Evolutionary conservation across 768 basidiomycete genomes (phyloP).

Genomic region (Suillus fuscotomentosus): DNA sequence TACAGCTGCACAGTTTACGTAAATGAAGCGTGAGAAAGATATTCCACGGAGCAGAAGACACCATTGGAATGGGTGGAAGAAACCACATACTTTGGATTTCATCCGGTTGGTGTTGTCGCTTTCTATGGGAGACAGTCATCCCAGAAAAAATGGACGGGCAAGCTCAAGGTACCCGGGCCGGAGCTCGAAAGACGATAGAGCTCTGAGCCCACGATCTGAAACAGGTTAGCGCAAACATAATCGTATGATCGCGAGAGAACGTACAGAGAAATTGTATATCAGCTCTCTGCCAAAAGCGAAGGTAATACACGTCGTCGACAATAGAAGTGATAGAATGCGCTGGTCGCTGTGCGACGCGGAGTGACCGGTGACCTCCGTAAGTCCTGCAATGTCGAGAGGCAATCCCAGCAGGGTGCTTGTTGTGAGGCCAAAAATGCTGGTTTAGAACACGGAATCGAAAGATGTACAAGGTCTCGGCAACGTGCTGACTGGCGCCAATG

Average conservation of each 20-base stretch:
- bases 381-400: neutral
- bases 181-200: neutral
- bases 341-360: neutral
- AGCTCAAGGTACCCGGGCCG: neutral
- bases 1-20: slow-evolving; percentile 49
- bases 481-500: neutral
- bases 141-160: neutral
- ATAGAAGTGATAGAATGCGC: neutral
- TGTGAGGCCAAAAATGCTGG: neutral
- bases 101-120: slow-evolving; percentile 61
- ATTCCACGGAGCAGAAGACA: neutral
- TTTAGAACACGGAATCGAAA: neutral
- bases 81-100: slow-evolving; percentile 57
- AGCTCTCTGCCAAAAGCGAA: neutral
- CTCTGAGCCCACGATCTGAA: neutral
- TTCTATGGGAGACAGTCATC: slow-evolving; percentile 70
- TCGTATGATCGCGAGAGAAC: neutral
- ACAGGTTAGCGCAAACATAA: neutral
- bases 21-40: slow-evolving; percentile 29
- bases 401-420: neutral
- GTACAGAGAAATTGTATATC: neutral
- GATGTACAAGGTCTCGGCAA: neutral
- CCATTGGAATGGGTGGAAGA: neutral
- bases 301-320: neutral
- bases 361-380: neutral